phyloP scores from a whole-genome alignment of 2,329 filamentous ascomycete species.

The Diplocarpon rosae region DNA sequence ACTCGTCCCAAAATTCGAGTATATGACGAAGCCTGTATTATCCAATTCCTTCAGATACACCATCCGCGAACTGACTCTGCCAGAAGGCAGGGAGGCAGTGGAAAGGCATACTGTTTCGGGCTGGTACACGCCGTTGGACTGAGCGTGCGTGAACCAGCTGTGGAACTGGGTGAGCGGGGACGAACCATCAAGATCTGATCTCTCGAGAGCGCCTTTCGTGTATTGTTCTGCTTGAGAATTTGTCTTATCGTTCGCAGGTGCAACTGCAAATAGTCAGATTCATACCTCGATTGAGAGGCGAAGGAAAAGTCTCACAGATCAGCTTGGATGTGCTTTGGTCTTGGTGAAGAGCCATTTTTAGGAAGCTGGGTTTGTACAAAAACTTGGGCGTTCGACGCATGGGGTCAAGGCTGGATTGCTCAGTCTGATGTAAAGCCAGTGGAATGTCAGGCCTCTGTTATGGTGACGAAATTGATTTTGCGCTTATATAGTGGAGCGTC shows the following conservation, averaged over 20 bases:
- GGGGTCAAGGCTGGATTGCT: not conserved
- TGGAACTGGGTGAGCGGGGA: slow-evolving; percentile 75
- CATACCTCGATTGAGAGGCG: not conserved
- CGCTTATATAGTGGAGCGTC: slow-evolving; percentile 6
- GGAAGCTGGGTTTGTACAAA: slow-evolving; percentile 9
- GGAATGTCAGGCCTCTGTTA: slow-evolving; percentile 5
- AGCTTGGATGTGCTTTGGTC: slow-evolving; percentile 20
- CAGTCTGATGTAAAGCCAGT: not conserved
- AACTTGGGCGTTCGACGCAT: slow-evolving; percentile 16
- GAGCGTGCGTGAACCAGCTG: slow-evolving; percentile 73
- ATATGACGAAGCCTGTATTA: slow-evolving; percentile 70
- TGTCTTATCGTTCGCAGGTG: slow-evolving; percentile 47
- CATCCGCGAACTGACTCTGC: slow-evolving; percentile 71
- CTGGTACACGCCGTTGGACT: slow-evolving; percentile 47
- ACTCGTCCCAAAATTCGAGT: slow-evolving; percentile 82
- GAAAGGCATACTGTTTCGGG: slow-evolving; percentile 84
- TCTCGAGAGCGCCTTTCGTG: slow-evolving; percentile 51
- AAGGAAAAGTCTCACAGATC: slow-evolving; percentile 21
- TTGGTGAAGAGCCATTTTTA: slow-evolving; percentile 24
- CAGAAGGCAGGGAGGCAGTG: slow-evolving; percentile 73
- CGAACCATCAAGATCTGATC: slow-evolving; percentile 47
- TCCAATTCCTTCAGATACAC: slow-evolving; percentile 97
- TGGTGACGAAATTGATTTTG: slow-evolving; percentile 4
- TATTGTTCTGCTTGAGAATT: slow-evolving; percentile 67
- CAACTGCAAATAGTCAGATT: slow-evolving; percentile 34